Percentiles rank a stretch among this genome's conserved stretches.
These are phyloP conservation scores for Rutstroemia sp. DNA, from an alignment of 2,329 filamentous ascomycete genomes.

Conservation along the genomic window DNA sequence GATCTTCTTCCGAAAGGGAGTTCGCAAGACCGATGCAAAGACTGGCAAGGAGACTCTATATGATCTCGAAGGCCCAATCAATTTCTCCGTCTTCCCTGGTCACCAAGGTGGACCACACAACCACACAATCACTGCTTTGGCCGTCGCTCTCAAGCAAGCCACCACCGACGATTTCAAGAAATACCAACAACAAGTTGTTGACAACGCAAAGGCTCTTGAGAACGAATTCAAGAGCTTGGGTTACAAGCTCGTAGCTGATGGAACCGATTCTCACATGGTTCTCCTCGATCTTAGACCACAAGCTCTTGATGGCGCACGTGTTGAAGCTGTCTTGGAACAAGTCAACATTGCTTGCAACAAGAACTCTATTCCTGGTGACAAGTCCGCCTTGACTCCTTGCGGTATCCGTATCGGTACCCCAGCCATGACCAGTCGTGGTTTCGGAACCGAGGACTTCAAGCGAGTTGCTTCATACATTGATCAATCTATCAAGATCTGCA, in stretches of 20 bases:
- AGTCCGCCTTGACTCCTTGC: slow-evolving; percentile 87
- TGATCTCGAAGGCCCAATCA: slow-evolving; percentile 92
- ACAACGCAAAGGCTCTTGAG: slow-evolving; percentile 90
- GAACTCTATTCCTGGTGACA: slow-evolving; percentile 97
- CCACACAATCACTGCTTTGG: slow-evolving; percentile 96
- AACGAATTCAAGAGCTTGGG: slow-evolving; percentile 76
- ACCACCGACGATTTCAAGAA: slow-evolving; percentile 82
- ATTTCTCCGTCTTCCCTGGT: slow-evolving; percentile 97
- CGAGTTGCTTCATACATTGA: slow-evolving; percentile 87
- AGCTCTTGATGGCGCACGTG: slow-evolving; percentile 83
- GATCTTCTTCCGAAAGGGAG: slow-evolving; percentile 99
- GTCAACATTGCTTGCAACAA: slow-evolving; percentile 99
- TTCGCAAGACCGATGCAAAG: slow-evolving; percentile 84
- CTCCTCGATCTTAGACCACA: slow-evolving; percentile 87
- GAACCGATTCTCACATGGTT: slow-evolving; percentile 97
- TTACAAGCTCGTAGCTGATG: slow-evolving; percentile 91
- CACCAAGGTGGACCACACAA: slow-evolving; percentile 99
- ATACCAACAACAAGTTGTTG: slow-evolving; percentile 87
- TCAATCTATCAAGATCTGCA: slow-evolving; percentile 79
- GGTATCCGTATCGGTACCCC: slow-evolving; percentile 95
- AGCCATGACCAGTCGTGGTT: slow-evolving; percentile 94
- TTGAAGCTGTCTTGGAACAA: slow-evolving; percentile 92
- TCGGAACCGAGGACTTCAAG: slow-evolving; percentile 87
- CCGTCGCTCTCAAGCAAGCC: slow-evolving; percentile 92
- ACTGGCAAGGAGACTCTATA: slow-evolving; percentile 84